Percentiles rank a stretch among this genome's conserved stretches.
Evolutionary conservation across 345 rosid species (phyloP).

Genomic region (Corchorus capsularis): DNA sequence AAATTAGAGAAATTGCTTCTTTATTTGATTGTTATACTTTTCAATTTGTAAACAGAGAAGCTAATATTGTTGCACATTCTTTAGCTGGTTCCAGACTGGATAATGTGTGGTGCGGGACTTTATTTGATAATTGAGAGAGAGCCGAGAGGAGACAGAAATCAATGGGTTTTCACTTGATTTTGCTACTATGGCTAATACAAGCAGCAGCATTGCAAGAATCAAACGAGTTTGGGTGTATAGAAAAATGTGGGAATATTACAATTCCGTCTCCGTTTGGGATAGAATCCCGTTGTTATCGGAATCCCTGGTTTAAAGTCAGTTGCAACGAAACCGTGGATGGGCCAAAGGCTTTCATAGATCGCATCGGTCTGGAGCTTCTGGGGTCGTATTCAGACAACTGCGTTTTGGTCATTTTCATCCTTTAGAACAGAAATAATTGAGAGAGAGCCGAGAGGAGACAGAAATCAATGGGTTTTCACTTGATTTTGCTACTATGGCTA

Average conservation of each 20-base stretch:
- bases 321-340: background rate
- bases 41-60: no score
- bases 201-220: background rate
- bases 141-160: no score
- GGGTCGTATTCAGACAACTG: background rate
- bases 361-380: background rate
- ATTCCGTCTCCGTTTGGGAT: constrained; percentile 27
- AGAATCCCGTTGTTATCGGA: background rate
- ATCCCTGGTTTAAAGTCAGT: background rate
- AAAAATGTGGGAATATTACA: constrained; percentile 18
- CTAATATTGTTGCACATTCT: no score
- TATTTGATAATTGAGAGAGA: no score
- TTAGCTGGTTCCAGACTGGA: no score
- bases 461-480: no score
- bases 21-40: no score
- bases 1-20: no score
- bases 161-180: background rate
- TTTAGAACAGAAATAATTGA: no score
- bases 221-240: background rate
- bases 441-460: no score
- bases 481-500: background rate
- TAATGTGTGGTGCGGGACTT: no score
- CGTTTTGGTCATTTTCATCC: no score
- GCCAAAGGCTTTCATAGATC: background rate
- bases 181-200: background rate